Evolutionary conservation across 805 yeast genomes (phyloP), one percentile per base, ranked within the genome.

Genomic region (Suhomyces xylopsoci): DNA sequence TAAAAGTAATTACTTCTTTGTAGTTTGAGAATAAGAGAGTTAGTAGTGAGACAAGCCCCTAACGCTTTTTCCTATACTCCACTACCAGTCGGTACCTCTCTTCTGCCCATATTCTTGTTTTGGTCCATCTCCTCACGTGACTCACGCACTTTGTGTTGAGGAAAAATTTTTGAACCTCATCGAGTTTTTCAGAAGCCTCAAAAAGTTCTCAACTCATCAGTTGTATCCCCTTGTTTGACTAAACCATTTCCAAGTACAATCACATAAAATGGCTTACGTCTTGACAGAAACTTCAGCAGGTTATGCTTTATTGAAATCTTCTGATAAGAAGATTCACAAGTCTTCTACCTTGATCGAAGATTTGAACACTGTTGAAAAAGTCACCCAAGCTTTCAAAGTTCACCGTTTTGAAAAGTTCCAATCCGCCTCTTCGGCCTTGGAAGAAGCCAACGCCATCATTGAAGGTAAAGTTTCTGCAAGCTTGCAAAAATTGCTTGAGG

Each of bases 211-310:
- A 9, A 28, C 42, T 38, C 42, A 38, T 38, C 42, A 38, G 24
- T 38, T 38, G 14, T 36, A 36, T 38, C 42, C 22, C 42, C 42
- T 38, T 38, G 42, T 38, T 38, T 38, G 42, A 38, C 42, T 38
- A 38, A 24, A 17, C 42, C 42, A 38, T 38, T 38, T 38, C 20
- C 42, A 38, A 36, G 41, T 15, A 15, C 42, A 38, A 38, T 38
- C 24, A n/a, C 22, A 17, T 38, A 38, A 30, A 32, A 88, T 88
- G 96, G 87, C 94, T 58, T 88, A 79, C 82, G 91, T 93, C 68
- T 84, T 93, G 71, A 88, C 98, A 56, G 99, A 94, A 80, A 94
- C 99, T 60, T 89, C 99, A 58, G 99, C 99, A 50, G 99, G 99
- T 69, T 94, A 94, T 73, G 99, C 99, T 69, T 82, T 94, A 69